These are phyloP conservation scores for Lactifluus piperatus DNA, from an alignment of 768 basidiomycete species.

Conservation along the genomic window DNA sequence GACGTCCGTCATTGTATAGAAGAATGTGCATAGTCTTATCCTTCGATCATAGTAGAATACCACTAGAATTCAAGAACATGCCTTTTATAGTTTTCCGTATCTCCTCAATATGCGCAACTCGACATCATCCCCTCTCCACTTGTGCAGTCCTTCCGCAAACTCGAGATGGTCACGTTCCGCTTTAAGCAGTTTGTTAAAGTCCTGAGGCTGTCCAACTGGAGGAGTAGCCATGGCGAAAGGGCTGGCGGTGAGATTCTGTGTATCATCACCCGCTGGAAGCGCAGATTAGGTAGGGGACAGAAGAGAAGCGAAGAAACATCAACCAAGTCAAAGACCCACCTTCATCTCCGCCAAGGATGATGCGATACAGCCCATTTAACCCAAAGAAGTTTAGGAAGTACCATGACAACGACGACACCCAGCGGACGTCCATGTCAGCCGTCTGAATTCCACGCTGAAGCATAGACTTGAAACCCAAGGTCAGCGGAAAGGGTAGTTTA, in stretches of 20 bases:
- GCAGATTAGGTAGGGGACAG: slow-evolving; percentile 15
- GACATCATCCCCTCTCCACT: slow-evolving; percentile 74
- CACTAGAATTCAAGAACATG: neutral
- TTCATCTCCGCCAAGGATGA: slow-evolving; percentile 86
- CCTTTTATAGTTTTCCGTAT: slow-evolving; percentile 53
- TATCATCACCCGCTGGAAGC: slow-evolving; percentile 63
- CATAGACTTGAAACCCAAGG: slow-evolving; percentile 96
- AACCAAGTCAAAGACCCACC: slow-evolving; percentile 40
- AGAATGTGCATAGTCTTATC: neutral
- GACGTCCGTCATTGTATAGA: slow-evolving; percentile 2
- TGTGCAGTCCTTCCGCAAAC: slow-evolving; percentile 79
- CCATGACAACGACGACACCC: slow-evolving; percentile 99
- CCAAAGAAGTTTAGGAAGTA: slow-evolving; percentile 99
- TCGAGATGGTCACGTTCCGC: slow-evolving; percentile 89
- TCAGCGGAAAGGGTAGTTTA: slow-evolving; percentile 93
- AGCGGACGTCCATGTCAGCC: slow-evolving; percentile 94
- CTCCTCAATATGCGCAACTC: slow-evolving; percentile 70
- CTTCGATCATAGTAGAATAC: neutral
- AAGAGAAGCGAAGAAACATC: slow-evolving; percentile 11
- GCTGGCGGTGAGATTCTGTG: slow-evolving; percentile 61
- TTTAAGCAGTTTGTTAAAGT: slow-evolving; percentile 84
- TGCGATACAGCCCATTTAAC: slow-evolving; percentile 88
- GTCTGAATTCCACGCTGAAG: slow-evolving; percentile 94
- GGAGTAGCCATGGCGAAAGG: slow-evolving; percentile 52
- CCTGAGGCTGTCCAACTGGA: slow-evolving; percentile 54